Evolutionary conservation across 2,329 filamentous ascomycete genomes (phyloP), one percentile per base, ranked within the genome.

Genomic region (Hypoxylon sp.): DNA sequence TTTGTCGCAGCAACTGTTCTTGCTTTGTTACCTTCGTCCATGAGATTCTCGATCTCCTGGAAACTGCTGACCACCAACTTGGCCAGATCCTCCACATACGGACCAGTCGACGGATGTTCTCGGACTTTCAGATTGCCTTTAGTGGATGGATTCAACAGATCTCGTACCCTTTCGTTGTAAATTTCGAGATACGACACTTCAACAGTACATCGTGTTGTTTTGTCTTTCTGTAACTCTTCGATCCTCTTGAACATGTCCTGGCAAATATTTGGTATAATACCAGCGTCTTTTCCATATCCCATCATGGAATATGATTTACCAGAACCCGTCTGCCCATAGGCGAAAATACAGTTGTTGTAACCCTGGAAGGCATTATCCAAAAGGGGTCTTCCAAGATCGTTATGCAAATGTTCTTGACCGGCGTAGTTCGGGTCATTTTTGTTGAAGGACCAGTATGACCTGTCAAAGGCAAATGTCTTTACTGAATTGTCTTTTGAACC

Each of bases 241-340:
- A 99, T 99, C 71, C 95, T 88, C 77, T 91, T 89, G 80, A 99
- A 99, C 94, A 99, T 98, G 76, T 97, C 92, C 83, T 96, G 93
- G 80, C 96, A 99, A 82, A 99, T 99, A 76, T 90, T 92, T 50
- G 97, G 96, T 69, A 98, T 98, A 71, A 99, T 96, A 80, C 96
- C 96, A 64, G 94, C 88, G 77, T 99, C 95, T 76, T 95, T 92
- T 59, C 96, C 96, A 82, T 98, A 99, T 53, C 96, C 96, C 96
- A 99, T 99, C 95, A 99, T 99, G 32, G 94, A 98, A 81, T 99
- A 99, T 15, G 94, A 98, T 83, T 99, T 99, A 81, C 96, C 96
- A 0, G 96, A 98, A 73, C 96, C 96, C 1, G 96, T 99, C 84
- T 99, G 96, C 17, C 96, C 96, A 79, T 99, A 99, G 13, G 96